phyloP scores from a whole-genome alignment of 192 early-diverging fungal genomes.

The Diversispora epigaea region DNA sequence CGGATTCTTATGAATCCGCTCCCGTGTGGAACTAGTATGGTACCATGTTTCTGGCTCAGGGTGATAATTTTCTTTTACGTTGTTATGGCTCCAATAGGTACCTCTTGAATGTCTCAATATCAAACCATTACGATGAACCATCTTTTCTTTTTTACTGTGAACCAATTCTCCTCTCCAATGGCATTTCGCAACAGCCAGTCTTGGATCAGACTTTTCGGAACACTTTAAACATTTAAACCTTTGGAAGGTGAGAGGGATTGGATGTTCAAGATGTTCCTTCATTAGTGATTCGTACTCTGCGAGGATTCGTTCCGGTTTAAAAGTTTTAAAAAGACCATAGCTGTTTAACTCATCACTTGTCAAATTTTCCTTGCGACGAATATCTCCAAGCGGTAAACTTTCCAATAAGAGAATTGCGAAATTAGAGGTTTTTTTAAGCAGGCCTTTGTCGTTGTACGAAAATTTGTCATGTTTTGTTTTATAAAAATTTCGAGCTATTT shows the following conservation, averaged over 20 bases:
- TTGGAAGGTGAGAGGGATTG: not conserved
- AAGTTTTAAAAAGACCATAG: not conserved
- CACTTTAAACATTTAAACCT: slow-evolving; percentile 11
- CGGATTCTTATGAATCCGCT: no score
- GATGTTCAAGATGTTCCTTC: not conserved
- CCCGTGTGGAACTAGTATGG: no score
- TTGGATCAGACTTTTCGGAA: slow-evolving; percentile 15
- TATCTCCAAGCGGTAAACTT: not conserved
- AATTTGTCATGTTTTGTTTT: not conserved
- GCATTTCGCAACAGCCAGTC: not conserved
- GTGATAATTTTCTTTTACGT: no score
- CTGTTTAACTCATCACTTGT: slow-evolving; percentile 1
- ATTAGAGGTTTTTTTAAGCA: no score
- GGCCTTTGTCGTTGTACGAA: not conserved
- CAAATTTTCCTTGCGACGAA: not conserved
- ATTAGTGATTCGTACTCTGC: slow-evolving; percentile 1
- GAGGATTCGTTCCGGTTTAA: slow-evolving; percentile 1
- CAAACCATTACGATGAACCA: not conserved
- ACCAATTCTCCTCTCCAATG: not conserved
- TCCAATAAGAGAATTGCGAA: slow-evolving; percentile 6
- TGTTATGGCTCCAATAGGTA: not conserved
- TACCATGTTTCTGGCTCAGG: not conserved
- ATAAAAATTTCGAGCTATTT: not conserved
- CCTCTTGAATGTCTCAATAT: not conserved
- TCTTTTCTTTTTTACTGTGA: not conserved